Evolutionary conservation across 257 asterid genomes (phyloP).

Genomic region (Thymus mandschuricus): DNA sequence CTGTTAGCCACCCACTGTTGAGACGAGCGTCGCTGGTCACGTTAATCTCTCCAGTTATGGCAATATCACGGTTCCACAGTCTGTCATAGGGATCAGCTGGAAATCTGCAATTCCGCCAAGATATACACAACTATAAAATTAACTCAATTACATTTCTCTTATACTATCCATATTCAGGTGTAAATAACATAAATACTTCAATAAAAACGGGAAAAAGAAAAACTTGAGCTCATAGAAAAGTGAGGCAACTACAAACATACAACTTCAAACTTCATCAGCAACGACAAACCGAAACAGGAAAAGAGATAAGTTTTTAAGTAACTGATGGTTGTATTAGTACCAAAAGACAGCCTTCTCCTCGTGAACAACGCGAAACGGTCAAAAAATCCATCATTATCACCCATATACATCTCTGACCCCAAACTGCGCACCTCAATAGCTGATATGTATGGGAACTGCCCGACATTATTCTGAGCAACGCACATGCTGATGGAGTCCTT

Average conservation of each 20-base stretch:
- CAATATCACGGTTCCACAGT: slow-evolving; percentile 44
- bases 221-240: too few species aligned
- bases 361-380: slow-evolving; percentile 39
- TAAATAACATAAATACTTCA: too few species aligned
- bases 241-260: too few species aligned
- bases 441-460: slow-evolving; percentile 60
- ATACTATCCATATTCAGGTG: too few species aligned
- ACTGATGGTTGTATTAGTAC: slow-evolving; percentile 54
- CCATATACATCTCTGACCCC: slow-evolving; percentile 47
- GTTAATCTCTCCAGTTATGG: slow-evolving; percentile 5
- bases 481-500: slow-evolving; percentile 47
- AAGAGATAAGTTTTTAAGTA: too few species aligned
- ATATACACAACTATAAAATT: too few species aligned
- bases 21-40: slow-evolving; percentile 23
- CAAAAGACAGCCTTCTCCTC: slow-evolving; percentile 54
- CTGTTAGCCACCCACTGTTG: not conserved
- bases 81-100: slow-evolving; percentile 55
- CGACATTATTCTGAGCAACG: slow-evolving; percentile 48
- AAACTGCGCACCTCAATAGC: slow-evolving; percentile 63
- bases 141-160: too few species aligned
- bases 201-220: too few species aligned
- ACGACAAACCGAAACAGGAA: too few species aligned
- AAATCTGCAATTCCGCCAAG: slow-evolving; percentile 24
- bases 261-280: too few species aligned
- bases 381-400: not conserved